These are phyloP conservation scores for Trichoderma breve DNA, from an alignment of 2,329 filamentous ascomycete genomes.

Conservation along the genomic window DNA sequence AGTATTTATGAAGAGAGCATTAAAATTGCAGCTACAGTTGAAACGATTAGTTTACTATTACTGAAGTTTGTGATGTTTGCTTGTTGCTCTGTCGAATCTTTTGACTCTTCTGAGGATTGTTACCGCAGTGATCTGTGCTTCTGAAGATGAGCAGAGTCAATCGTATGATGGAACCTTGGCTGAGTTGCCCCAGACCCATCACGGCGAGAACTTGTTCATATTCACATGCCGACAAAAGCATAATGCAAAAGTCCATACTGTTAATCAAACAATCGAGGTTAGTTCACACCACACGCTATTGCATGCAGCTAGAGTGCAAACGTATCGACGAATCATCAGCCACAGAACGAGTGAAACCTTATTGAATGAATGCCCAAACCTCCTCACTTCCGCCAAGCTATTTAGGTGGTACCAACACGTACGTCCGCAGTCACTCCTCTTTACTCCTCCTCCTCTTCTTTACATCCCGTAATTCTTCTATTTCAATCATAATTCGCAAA, in stretches of 20 bases:
- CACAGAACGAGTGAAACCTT: background rate
- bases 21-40: background rate
- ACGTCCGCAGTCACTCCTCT: background rate
- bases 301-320: background rate
- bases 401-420: background rate
- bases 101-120: background rate
- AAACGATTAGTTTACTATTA: background rate
- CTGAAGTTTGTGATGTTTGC: background rate
- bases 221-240: background rate
- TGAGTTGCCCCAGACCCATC: background rate
- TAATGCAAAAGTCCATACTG: background rate
- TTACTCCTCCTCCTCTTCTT: background rate
- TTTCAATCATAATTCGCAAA: background rate
- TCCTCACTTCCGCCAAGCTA: slow-evolving; percentile 8
- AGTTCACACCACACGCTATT: background rate
- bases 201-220: background rate
- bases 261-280: background rate
- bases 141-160: background rate
- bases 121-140: background rate
- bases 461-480: background rate
- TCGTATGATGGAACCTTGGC: background rate
- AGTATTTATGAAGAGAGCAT: background rate
- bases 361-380: background rate
- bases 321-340: slow-evolving; percentile 6
- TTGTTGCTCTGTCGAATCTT: background rate